A percentile compares a stretch with the other conserved stretches of the same genome.
Evolutionary conservation across 139 green algal species (phyloP).

Genomic region (Chlamydomonas sp.): DNA sequence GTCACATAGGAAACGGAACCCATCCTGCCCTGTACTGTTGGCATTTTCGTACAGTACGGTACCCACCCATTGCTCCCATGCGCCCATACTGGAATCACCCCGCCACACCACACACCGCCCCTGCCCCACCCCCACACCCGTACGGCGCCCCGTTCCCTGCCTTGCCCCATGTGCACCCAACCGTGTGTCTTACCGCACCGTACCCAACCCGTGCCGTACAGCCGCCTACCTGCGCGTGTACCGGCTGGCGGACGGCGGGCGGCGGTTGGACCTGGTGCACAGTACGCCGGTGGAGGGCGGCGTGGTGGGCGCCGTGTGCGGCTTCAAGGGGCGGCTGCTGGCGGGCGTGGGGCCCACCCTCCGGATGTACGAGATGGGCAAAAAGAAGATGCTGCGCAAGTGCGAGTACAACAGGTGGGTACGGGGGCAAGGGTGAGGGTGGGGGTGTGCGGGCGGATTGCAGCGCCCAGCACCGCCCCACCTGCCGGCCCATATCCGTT

Average conservation of each 20-base stretch:
- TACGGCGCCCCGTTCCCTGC: not conserved
- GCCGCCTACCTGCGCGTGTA: conserved; percentile 87
- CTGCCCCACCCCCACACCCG: not conserved
- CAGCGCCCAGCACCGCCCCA: no score
- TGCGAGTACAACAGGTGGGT: conserved; percentile 84
- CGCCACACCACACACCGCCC: not conserved
- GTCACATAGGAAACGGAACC: no score
- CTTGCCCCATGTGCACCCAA: not conserved
- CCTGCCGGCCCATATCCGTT: no score
- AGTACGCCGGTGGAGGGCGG: conserved; percentile 84
- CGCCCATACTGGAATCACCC: not conserved
- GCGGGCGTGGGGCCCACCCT: conserved; percentile 88
- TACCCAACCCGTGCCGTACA: conserved; percentile 28
- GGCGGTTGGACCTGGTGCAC: conserved; percentile 90
- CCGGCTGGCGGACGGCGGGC: conserved; percentile 74
- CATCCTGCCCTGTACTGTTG: no score
- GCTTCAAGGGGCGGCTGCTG: conserved; percentile 92
- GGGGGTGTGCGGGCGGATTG: no score
- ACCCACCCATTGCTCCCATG: no score
- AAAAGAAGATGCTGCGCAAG: conserved; percentile 98
- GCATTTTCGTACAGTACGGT: no score
- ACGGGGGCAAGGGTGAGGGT: not conserved
- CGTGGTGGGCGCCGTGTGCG: conserved; percentile 81
- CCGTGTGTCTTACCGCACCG: not conserved
- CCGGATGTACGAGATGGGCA: conserved; percentile 95